A percentile compares a stretch with the other conserved stretches of the same genome.
These are phyloP conservation scores for Trapa incisa DNA, from an alignment of 345 rosid species.

Conservation along the genomic window DNA sequence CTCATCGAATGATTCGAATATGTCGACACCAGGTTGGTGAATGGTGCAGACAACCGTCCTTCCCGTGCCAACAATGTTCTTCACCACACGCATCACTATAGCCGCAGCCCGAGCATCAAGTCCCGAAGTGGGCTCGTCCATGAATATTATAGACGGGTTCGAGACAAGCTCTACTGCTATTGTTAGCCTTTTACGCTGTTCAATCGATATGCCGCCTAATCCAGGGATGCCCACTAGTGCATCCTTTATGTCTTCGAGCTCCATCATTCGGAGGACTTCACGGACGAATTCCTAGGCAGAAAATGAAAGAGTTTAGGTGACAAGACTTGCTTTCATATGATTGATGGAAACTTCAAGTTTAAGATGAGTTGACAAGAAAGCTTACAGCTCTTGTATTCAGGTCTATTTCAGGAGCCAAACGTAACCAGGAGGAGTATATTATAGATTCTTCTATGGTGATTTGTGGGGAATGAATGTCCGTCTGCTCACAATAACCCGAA, in stretches of 20 bases:
- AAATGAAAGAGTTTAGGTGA: neutral
- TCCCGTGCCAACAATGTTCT: slow-evolving; percentile 30
- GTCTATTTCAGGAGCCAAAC: slow-evolving; percentile 22
- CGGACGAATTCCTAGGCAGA: slow-evolving; percentile 29
- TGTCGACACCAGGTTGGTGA: slow-evolving; percentile 50
- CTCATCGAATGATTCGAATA: slow-evolving; percentile 52
- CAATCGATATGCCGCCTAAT: slow-evolving; percentile 36
- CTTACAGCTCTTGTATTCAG: slow-evolving; percentile 25
- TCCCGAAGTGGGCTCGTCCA: slow-evolving; percentile 57
- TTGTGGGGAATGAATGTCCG: slow-evolving; percentile 34
- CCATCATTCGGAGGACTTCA: slow-evolving; percentile 41
- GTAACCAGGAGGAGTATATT: slow-evolving; percentile 28
- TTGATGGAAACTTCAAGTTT: too few species aligned
- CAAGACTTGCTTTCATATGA: neutral
- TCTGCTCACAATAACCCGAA: slow-evolving; percentile 36
- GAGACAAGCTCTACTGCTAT: slow-evolving; percentile 54
- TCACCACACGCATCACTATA: slow-evolving; percentile 47
- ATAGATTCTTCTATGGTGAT: slow-evolving; percentile 31
- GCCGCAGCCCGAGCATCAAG: slow-evolving; percentile 66
- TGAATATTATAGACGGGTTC: slow-evolving; percentile 45
- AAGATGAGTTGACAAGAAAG: slow-evolving; percentile 1
- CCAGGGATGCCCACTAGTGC: slow-evolving; percentile 38
- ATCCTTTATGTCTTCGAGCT: slow-evolving; percentile 38
- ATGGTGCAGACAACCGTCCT: slow-evolving; percentile 50
- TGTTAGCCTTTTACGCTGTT: slow-evolving; percentile 43